phyloP scores from a whole-genome alignment of 2,329 filamentous ascomycete species.

The Rosellinia necatrix region DNA sequence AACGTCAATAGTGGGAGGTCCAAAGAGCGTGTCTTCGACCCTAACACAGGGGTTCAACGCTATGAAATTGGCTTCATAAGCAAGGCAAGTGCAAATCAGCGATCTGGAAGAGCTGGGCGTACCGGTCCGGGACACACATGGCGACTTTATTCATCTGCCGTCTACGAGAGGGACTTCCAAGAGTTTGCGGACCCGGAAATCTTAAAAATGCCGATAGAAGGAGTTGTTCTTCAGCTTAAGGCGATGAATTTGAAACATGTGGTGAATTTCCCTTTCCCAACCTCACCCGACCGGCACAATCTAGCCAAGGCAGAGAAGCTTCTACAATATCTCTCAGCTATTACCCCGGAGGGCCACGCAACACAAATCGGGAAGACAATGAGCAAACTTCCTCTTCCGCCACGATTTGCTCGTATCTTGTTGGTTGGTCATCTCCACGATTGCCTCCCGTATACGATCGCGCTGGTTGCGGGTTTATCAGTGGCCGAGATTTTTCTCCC shows the following conservation, averaged over 20 bases:
- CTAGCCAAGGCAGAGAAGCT: constrained; percentile 85
- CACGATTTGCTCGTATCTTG: constrained; percentile 90
- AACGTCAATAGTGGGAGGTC: constrained; percentile 67
- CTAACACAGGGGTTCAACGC: constrained; percentile 88
- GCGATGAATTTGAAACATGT: constrained; percentile 90
- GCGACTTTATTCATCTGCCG: constrained; percentile 88
- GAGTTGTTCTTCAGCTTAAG: constrained; percentile 90
- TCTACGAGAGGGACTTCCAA: constrained; percentile 87
- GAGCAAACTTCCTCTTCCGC: constrained; percentile 86
- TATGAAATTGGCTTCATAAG: constrained; percentile 97
- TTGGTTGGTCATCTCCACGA: constrained; percentile 81
- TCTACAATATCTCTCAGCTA: constrained; percentile 81
- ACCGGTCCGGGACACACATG: constrained; percentile 97
- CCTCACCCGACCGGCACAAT: constrained; percentile 76
- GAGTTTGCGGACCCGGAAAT: constrained; percentile 90
- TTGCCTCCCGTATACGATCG: constrained; percentile 84
- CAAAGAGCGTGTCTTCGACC: constrained; percentile 90
- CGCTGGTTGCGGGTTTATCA: constrained; percentile 84
- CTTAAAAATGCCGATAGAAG: constrained; percentile 87
- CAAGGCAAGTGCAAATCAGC: constrained; percentile 91
- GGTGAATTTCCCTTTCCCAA: constrained; percentile 94
- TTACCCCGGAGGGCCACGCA: constrained; percentile 72
- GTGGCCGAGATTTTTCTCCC: constrained; percentile 87
- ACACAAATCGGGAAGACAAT: constrained; percentile 81
- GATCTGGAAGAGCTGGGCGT: constrained; percentile 90